A percentile compares a stretch with the other conserved stretches of the same genome.
Evolutionary conservation across 768 basidiomycete species (phyloP).

Genomic region (Leccinum incarnatum): DNA sequence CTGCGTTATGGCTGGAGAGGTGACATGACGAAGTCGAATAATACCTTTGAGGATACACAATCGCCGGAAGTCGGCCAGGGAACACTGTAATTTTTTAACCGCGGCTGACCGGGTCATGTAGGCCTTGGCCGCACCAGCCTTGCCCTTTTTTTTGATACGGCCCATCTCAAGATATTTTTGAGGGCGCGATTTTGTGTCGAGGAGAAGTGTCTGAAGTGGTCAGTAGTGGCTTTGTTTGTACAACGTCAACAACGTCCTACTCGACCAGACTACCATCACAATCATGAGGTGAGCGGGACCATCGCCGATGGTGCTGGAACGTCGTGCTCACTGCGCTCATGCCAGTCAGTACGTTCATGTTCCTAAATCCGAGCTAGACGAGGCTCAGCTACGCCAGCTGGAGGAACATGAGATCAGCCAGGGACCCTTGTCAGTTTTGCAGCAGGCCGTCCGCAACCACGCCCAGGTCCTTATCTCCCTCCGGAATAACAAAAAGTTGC

Average conservation of each 20-base stretch:
- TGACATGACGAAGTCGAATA: slow-evolving; percentile 3
- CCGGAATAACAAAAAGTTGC: slow-evolving; percentile 96
- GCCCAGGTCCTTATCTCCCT: slow-evolving; percentile 96
- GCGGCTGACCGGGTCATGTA: slow-evolving; percentile 89
- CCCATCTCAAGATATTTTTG: slow-evolving; percentile 49
- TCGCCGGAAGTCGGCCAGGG: slow-evolving; percentile 93
- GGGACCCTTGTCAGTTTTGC: slow-evolving; percentile 93
- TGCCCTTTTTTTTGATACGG: slow-evolving; percentile 78
- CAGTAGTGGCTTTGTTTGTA: slow-evolving; percentile 28
- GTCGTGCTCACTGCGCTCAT: slow-evolving; percentile 5
- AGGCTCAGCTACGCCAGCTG: slow-evolving; percentile 90
- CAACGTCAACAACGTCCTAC: slow-evolving; percentile 27
- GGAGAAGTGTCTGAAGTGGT: neutral
- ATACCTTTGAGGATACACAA: slow-evolving; percentile 96
- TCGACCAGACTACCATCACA: slow-evolving; percentile 10
- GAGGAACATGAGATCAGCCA: slow-evolving; percentile 99
- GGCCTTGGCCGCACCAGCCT: slow-evolving; percentile 88
- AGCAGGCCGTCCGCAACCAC: slow-evolving; percentile 97
- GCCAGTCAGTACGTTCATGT: slow-evolving; percentile 93
- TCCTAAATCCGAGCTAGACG: slow-evolving; percentile 95
- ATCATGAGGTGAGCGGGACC: slow-evolving; percentile 33
- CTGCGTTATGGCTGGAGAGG: slow-evolving; percentile 10
- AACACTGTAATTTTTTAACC: slow-evolving; percentile 94
- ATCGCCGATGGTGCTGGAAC: neutral
- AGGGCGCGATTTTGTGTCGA: neutral